Evolutionary conservation across 192 early-diverging fungal genomes (phyloP).

Genomic region (Haplosporangium gracile): DNA sequence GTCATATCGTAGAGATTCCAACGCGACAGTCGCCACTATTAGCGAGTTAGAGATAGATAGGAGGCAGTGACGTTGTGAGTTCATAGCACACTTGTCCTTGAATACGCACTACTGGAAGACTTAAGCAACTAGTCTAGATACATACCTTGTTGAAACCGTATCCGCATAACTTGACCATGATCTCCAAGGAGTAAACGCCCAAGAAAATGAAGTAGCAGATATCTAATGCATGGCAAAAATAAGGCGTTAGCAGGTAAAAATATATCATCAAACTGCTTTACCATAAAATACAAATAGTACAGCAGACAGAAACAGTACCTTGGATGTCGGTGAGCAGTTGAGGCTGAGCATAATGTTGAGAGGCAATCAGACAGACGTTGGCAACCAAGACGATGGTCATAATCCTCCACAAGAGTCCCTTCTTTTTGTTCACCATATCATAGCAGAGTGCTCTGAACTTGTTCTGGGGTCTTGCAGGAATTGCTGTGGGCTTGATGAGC

Average conservation of each 20-base stretch:
- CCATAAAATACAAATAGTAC: neutral
- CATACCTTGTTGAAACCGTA: conserved; percentile 48
- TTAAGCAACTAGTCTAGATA: too few relatives aligned
- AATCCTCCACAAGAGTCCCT: conserved; percentile 60
- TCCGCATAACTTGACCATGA: conserved; percentile 33
- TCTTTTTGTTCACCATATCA: conserved; percentile 64
- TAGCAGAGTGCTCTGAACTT: conserved; percentile 63
- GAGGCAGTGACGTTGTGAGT: too few relatives aligned
- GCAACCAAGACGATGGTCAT: conserved; percentile 62
- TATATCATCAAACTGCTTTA: too few relatives aligned
- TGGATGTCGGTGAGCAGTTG: conserved; percentile 44
- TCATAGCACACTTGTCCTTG: neutral
- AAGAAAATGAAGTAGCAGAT: conserved; percentile 47
- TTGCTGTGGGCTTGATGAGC: conserved; percentile 65
- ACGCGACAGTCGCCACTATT: conserved; percentile 44
- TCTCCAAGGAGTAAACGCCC: conserved; percentile 37
- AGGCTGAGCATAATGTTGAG: conserved; percentile 43
- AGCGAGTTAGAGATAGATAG: neutral
- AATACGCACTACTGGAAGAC: too few relatives aligned
- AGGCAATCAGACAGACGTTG: conserved; percentile 62
- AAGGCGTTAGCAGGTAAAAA: neutral
- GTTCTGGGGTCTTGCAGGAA: conserved; percentile 60
- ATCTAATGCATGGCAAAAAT: conserved; percentile 49
- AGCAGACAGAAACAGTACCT: conserved; percentile 1
- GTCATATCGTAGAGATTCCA: conserved; percentile 48